Evolutionary conservation across 129 eudicot species (phyloP).

Genomic region (Chrysanthemum seticuspe): DNA sequence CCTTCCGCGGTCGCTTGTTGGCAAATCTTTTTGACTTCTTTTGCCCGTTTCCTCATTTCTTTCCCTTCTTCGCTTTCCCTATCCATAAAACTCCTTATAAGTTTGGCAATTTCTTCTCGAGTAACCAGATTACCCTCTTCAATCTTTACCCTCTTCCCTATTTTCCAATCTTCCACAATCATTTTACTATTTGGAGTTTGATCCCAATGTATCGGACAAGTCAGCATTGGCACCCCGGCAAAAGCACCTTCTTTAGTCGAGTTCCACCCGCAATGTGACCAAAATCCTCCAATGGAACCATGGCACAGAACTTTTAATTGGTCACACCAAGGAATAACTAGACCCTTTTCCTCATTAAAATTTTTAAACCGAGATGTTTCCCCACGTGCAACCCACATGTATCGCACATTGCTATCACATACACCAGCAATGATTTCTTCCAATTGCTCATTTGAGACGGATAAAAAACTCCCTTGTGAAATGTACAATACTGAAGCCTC

Average conservation of each 20-base stretch:
- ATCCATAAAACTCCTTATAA: slow-evolving; percentile 58
- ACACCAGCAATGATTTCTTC: slow-evolving; percentile 56
- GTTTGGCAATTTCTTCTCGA: slow-evolving; percentile 39
- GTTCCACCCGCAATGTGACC: slow-evolving; percentile 94
- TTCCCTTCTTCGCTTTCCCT: slow-evolving; percentile 47
- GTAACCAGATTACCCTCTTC: slow-evolving; percentile 32
- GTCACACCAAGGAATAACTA: slow-evolving; percentile 70
- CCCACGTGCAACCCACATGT: slow-evolving; percentile 64
- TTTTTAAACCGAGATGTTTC: slow-evolving; percentile 25
- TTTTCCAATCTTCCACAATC: slow-evolving; percentile 73
- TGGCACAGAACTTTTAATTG: slow-evolving; percentile 70
- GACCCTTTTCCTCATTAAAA: slow-evolving; percentile 33
- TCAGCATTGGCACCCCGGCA: slow-evolving; percentile 62
- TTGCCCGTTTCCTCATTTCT: slow-evolving; percentile 40
- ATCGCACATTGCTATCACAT: slow-evolving; percentile 50
- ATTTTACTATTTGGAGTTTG: slow-evolving; percentile 59
- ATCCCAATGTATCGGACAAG: slow-evolving; percentile 58
- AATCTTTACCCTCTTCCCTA: slow-evolving; percentile 36
- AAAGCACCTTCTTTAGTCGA: slow-evolving; percentile 64
- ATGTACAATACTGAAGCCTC: slow-evolving; percentile 53
- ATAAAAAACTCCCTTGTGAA: slow-evolving; percentile 73
- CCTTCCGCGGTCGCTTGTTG: slow-evolving; percentile 35
- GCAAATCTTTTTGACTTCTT: slow-evolving; percentile 36
- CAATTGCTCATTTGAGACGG: slow-evolving; percentile 51
- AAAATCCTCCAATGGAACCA: slow-evolving; percentile 61